These are phyloP conservation scores for Acacia concinna DNA, from an alignment of 331 rosid species.

Conservation along the genomic window DNA sequence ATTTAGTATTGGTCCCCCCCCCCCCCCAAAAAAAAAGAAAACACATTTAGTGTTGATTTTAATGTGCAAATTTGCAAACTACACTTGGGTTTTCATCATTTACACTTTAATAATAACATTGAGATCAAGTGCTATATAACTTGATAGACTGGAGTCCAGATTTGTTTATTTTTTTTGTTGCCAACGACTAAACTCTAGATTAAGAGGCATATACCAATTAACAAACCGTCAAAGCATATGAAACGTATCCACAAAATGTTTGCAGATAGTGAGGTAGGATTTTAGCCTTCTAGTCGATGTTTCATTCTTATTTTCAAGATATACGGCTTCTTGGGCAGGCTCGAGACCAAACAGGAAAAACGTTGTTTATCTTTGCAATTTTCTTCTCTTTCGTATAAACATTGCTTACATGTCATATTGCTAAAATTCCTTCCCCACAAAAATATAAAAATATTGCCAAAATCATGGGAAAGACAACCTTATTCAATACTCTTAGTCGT, in stretches of 20 bases:
- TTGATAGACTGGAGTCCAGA: neutral
- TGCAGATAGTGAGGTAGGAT: neutral
- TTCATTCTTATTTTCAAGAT: slow-evolving; percentile 1
- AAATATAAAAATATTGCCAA: no score
- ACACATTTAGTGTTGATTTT: slow-evolving; percentile 2
- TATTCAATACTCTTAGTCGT: slow-evolving; percentile 65
- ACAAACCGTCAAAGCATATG: neutral
- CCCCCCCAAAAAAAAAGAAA: no score
- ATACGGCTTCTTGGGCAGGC: neutral
- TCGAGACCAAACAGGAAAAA: neutral
- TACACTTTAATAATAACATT: neutral
- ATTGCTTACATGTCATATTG: neutral
- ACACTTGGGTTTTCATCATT: neutral
- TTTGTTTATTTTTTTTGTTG: neutral
- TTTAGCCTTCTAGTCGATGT: neutral
- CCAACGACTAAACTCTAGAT: no score
- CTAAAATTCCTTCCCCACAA: neutral
- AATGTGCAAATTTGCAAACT: neutral
- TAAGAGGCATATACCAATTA: slow-evolving; percentile 6
- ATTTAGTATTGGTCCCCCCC: slow-evolving; percentile 2
- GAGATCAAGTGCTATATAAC: neutral
- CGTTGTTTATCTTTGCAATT: neutral
- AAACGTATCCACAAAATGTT: slow-evolving; percentile 11
- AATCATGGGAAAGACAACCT: slow-evolving; percentile 49
- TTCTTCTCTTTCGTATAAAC: neutral